Evolutionary conservation across 176 grass and related monocot species (phyloP).

Genomic region (Alloteropsis semialata): DNA sequence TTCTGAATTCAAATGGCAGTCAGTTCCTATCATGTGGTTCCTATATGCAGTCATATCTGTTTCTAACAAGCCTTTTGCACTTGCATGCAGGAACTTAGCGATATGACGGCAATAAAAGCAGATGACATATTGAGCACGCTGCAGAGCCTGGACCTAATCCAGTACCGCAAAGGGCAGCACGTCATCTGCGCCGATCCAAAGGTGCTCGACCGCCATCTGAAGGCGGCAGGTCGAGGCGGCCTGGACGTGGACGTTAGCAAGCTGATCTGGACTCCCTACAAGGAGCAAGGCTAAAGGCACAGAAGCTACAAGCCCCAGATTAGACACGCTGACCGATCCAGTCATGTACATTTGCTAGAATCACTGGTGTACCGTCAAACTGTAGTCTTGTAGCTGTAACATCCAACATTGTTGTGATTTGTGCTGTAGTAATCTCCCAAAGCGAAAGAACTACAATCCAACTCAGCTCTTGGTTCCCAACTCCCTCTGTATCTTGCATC

Average conservation of each 20-base stretch:
- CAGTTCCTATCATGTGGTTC: neutral
- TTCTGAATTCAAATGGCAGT: neutral
- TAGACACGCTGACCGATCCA: constrained; percentile 38
- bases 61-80: neutral
- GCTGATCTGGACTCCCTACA: constrained; percentile 99
- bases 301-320: neutral
- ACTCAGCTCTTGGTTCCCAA: neutral
- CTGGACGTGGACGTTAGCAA: constrained; percentile 90
- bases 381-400: constrained; percentile 19
- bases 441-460: neutral
- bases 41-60: neutral
- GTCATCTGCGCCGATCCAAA: constrained; percentile 95
- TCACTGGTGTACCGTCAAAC: neutral
- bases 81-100: constrained; percentile 80
- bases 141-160: constrained; percentile 87
- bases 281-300: constrained; percentile 73
- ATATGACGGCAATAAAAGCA: constrained; percentile 94
- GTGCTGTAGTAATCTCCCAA: neutral
- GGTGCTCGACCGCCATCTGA: constrained; percentile 90
- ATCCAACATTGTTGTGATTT: constrained; percentile 22
- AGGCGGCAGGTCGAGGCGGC: constrained; percentile 81
- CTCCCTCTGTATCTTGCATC: neutral
- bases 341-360: constrained; percentile 41
- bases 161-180: constrained; percentile 94
- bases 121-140: constrained; percentile 90